A percentile compares a stretch with the other conserved stretches of the same genome.
Evolutionary conservation across 2,329 filamentous ascomycete species (phyloP).

Genomic region (Alternaria atra): DNA sequence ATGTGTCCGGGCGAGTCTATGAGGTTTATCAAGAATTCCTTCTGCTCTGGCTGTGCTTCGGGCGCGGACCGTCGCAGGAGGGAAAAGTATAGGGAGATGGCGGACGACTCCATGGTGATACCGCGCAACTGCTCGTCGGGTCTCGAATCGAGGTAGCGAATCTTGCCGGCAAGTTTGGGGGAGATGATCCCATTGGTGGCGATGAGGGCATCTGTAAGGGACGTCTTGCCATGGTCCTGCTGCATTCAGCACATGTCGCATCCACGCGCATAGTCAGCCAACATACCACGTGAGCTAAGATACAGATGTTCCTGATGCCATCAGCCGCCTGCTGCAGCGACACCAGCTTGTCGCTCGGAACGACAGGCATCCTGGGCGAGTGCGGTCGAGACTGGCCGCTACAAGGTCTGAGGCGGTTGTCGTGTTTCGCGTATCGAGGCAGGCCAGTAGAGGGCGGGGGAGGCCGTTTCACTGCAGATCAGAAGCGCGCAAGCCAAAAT

Average conservation of each 20-base stretch:
- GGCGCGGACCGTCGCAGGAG: conserved; percentile 79
- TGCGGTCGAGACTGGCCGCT: conserved; percentile 3
- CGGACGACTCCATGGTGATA: conserved; percentile 99
- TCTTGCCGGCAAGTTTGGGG: conserved; percentile 95
- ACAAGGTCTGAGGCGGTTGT: background rate
- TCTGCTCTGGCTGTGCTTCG: conserved; percentile 73
- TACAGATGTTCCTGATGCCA: conserved; percentile 78
- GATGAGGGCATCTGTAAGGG: conserved; percentile 92
- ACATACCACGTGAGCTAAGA: conserved; percentile 26
- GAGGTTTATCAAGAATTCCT: conserved; percentile 94
- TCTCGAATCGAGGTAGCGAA: conserved; percentile 94
- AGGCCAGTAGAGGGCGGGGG: background rate
- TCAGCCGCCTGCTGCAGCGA: conserved; percentile 86
- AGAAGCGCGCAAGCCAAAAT: background rate
- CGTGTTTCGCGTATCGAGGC: conserved; percentile 12
- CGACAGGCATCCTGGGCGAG: conserved; percentile 77
- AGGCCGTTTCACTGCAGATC: conserved; percentile 18
- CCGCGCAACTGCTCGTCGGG: conserved; percentile 95
- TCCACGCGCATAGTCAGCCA: background rate
- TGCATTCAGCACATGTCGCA: conserved; percentile 53
- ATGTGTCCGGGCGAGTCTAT: conserved; percentile 99
- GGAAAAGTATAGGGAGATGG: conserved; percentile 95
- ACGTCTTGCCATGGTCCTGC: conserved; percentile 93
- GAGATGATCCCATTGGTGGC: conserved; percentile 99
- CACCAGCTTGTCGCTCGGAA: conserved; percentile 88